Evolutionary conservation across 2,329 filamentous ascomycete genomes (phyloP), one percentile per base, ranked within the genome.

Genomic region (Dactylellina haptotyla): DNA sequence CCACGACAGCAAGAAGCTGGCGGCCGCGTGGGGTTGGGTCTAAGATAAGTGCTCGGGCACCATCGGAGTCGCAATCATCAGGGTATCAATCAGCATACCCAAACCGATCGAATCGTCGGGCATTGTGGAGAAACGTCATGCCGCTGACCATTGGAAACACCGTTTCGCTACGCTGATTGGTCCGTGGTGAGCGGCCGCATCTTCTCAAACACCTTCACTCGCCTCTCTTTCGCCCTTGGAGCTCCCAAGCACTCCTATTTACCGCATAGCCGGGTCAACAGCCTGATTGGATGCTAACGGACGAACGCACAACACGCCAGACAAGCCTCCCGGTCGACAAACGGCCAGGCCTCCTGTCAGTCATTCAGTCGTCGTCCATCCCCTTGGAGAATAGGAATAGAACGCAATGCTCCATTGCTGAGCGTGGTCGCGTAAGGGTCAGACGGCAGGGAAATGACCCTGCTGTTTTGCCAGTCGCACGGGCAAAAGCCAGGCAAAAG

Each of bases 251-350:
- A 10, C 66, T 62, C 69, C 69, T 73, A 73, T 73, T 73, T 63
- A 73, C 61, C 69, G 69, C 69, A 73, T 73, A 73, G 34, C 69
- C 69, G 48, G 61, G 34, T 46, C 53, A 48, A 61, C 61, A 73
- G 69, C 46, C 69, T 73, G 69, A 73, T 73, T 73, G 69, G 69
- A 54, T 56, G 46, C 41, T 26, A 62, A 66, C n/a, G n/a, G n/a
- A n/a, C n/a, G 51, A 58, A 56, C 51, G 16, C 23, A 41, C 20
- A 61, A 32, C 12, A 45, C 37, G 30, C 28, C 45, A 45, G 41
- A n/a, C n/a, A n/a, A 10, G 18, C 41, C 39, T 61, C 34, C 56
- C 43, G 34, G 48, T 51, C 59, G 30, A 54, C 45, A 28, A 32
- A 39, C 30, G 18, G 26, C 34, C 51, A 50, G 37, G 53, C 67